Conservation (phyloP, 352 stramenopile species). For the Phytophthora constricta region DNA sequence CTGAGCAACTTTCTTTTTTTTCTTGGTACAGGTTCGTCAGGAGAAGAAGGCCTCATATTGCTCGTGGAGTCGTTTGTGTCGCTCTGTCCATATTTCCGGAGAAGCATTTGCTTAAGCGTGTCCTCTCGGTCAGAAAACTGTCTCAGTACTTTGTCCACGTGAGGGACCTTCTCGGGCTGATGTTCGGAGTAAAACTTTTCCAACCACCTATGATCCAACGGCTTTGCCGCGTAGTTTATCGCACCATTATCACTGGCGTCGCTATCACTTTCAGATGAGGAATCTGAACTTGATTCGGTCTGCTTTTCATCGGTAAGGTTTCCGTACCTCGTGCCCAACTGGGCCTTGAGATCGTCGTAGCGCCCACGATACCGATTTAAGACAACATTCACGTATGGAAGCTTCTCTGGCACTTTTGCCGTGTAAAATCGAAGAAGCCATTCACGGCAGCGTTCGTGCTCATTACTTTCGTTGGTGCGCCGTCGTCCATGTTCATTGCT, state of each 20-base stretch:
- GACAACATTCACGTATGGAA: conserved; percentile 65
- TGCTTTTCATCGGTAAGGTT: conserved; percentile 7
- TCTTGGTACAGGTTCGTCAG: conserved; percentile 1
- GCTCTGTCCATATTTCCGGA: conserved; percentile 53
- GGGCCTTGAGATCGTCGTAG: conserved; percentile 59
- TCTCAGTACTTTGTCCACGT: conserved; percentile 58
- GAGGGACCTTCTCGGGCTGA: conserved; percentile 55
- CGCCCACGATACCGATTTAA: conserved; percentile 62
- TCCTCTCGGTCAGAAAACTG: conserved; percentile 74
- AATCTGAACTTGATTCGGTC: conserved; percentile 23
- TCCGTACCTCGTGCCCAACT: conserved; percentile 63
- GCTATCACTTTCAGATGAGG: conserved; percentile 26
- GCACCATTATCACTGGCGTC: conserved; percentile 6
- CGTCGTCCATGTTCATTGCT: conserved; percentile 16
- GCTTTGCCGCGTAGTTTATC: conserved; percentile 26
- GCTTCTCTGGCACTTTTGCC: conserved; percentile 49
- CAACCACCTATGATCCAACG: conserved; percentile 58
- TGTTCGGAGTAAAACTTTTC: conserved; percentile 58
- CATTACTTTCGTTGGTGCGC: conserved; percentile 29
- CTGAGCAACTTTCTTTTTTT: conserved; percentile 34
- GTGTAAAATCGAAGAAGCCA: conserved; percentile 65
- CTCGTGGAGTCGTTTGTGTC: not conserved
- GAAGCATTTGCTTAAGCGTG: conserved; percentile 62
- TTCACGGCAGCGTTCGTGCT: conserved; percentile 38
- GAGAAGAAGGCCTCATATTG: not conserved